Base-by-base conservation (phyloP, 352 stramenopile species). In the Elongisporangium prolatum region DNA sequence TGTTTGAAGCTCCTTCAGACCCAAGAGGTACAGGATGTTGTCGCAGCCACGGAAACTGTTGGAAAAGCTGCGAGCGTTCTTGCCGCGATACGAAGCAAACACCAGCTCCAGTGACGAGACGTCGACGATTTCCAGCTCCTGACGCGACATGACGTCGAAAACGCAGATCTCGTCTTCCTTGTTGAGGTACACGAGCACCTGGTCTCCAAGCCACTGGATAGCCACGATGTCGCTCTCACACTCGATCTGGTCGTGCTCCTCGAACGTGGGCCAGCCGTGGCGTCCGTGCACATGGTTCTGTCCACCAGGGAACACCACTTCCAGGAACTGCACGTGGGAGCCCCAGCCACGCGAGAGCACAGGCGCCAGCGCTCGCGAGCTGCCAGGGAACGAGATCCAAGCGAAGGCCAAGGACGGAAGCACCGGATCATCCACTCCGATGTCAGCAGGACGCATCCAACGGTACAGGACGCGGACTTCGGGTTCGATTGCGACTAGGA, bases 141-240 rank as follows among this genome's bases (percentile, higher is more conserved):
- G 96, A 50, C 97, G 96, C 13, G 93, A 97, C 68, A 98, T 96
- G 25, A 97, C 97, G 72, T 99, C 96, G 64, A 98, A 95, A 18
- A 99, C 86, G 37, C 88, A 98, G 57, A 99, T 97, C 67, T 99
- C 93, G 67, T 98, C 97, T 48, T 96, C 89, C 17, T 95, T 75
- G 49, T 94, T 98, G 37, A 99, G 63, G 52, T 98, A 98, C 48
- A 97, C 91, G 28, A 99, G 77, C 22, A 97, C 95, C 63, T 97
- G 83, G 53, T 98, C 94, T n/a, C 90, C 93, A 21, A 99, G 77
- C 96, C 96, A 99, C 68, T 98, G 92, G 54, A 98, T 83, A 40
- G 95, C 92, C 55, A 98, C 91, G 11, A 98, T 84, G 38, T 93
- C 92, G 60, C 83, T 88, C 21, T 74, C 74, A 16, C 83, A 88